These are phyloP conservation scores for Syzygium malaccense DNA, from an alignment of 441 rosid species.

Conservation along the genomic window DNA sequence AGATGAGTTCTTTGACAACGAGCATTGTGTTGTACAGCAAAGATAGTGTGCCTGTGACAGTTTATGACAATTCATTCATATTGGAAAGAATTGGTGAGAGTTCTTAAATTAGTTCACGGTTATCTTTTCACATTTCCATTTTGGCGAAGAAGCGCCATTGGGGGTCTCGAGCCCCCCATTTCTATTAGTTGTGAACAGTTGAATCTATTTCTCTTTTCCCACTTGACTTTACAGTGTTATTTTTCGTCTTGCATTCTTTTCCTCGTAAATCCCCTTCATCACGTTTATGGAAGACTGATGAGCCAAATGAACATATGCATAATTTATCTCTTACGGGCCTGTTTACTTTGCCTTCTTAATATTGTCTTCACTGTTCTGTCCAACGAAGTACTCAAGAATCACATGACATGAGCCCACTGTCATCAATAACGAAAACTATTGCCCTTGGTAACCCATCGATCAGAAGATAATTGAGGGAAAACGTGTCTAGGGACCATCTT, in stretches of 20 bases:
- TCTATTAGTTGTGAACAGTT: not conserved
- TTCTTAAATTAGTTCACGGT: not conserved
- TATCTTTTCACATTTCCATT: not conserved
- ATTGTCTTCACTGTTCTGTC: not conserved
- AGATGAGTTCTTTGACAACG: not conserved
- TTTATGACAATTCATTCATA: not conserved
- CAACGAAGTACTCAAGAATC: not conserved
- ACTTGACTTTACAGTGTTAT: not conserved
- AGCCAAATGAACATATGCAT: not conserved
- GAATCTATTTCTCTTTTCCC: not conserved
- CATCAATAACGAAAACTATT: accelerated
- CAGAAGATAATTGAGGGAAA: not conserved
- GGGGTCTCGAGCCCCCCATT: not conserved
- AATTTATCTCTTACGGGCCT: not conserved
- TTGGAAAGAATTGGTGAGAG: not conserved
- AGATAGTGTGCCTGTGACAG: not conserved
- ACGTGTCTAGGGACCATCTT: accelerated
- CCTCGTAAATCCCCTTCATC: not conserved
- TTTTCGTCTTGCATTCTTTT: not conserved
- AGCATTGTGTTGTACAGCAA: not conserved
- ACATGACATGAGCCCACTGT: not conserved
- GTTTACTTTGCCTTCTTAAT: not conserved
- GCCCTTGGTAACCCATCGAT: not conserved
- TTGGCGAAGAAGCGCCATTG: not conserved
- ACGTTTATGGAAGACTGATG: not conserved